Base-by-base conservation (phyloP, 805 yeast species). In the Ogataea nonfermentans region DNA sequence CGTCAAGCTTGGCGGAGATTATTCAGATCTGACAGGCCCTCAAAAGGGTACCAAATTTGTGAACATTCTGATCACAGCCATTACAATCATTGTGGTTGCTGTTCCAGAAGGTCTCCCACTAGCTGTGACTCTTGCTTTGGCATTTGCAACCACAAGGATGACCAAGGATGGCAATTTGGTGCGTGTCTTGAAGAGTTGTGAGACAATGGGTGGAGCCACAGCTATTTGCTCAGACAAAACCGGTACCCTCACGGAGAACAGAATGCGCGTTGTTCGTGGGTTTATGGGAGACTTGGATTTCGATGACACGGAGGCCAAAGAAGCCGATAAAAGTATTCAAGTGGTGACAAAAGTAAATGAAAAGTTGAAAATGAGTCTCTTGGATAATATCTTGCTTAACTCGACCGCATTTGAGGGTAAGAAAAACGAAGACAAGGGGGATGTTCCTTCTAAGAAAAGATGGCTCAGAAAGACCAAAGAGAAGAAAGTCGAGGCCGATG, bases 51-150 rank as follows among this genome's bases (percentile, higher is more conserved):
- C 86, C 40, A 75, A 74, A 49, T 90, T 90, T 52, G 69, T 93
- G 67, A 82, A 87, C 54, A 85, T 91, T 41, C 70, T 93, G 44
- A 93, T 93, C 55, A 87, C 93, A 16, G 84, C 98, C 1, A 84
- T 93, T 44, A 89, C 99, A 0, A 76, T 93, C 52, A 80, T 93
- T 20, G 99, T 91, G 11, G 99, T 93, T 35, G 99, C 99, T 0
- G 96, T 93, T n/a, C 99, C 99, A 3, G 99, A 93, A 66, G 99
- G 99, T 46, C 74, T 93, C 41, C 99, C 99, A 1, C 70, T 93
- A 41, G 99, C 99, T 2, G 99, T 93, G 12, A 93, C 99, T 1
- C 71, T 93, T 32, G 96, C 99, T 0, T 70, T 93, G 50, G 99
- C 99, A 0, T 93, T 93, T 69, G 99, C 99, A 2, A 93, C 99